Percentiles rank a stretch among this genome's conserved stretches.
These are phyloP conservation scores for Zygosaccharomyces sapae DNA, from an alignment of 1,139 yeast species.

Conservation along the genomic window DNA sequence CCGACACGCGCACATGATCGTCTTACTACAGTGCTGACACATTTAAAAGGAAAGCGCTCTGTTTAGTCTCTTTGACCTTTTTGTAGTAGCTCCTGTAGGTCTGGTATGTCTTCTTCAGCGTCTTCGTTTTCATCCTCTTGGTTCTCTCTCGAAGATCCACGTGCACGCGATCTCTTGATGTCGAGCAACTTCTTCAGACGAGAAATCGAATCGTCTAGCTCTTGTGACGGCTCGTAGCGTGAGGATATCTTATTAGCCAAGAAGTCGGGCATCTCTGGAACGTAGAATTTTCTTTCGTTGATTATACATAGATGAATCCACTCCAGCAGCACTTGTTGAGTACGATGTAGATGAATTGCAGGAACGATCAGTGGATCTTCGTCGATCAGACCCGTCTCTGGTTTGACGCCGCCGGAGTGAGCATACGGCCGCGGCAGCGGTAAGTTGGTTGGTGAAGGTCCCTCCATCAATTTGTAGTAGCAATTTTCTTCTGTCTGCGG, in stretches of 20 bases:
- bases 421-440: slow-evolving; percentile 26
- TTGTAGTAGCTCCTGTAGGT: slow-evolving; percentile 25
- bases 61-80: too few species aligned
- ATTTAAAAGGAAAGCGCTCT: too few species aligned
- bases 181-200: slow-evolving; percentile 18
- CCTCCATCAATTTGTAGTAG: slow-evolving; percentile 18
- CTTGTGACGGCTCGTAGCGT: slow-evolving; percentile 5
- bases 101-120: slow-evolving; percentile 19
- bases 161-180: slow-evolving; percentile 18
- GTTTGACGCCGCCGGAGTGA: background rate
- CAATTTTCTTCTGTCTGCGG: slow-evolving; percentile 9
- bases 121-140: slow-evolving; percentile 16
- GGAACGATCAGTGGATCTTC: slow-evolving; percentile 27
- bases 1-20: too few species aligned
- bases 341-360: slow-evolving; percentile 27
- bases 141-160: slow-evolving; percentile 8
- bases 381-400: background rate
- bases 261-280: slow-evolving; percentile 22
- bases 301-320: slow-evolving; percentile 26
- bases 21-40: too few species aligned
- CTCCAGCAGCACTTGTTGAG: slow-evolving; percentile 27
- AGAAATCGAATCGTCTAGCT: slow-evolving; percentile 12
- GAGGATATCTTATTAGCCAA: slow-evolving; percentile 19
- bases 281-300: slow-evolving; percentile 16
- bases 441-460: slow-evolving; percentile 15